Percentiles rank a stretch among this genome's conserved stretches.
These are phyloP conservation scores for Exobasidium rhododendri DNA, from an alignment of 1,284 basidiomycete genomes.

Conservation along the genomic window DNA sequence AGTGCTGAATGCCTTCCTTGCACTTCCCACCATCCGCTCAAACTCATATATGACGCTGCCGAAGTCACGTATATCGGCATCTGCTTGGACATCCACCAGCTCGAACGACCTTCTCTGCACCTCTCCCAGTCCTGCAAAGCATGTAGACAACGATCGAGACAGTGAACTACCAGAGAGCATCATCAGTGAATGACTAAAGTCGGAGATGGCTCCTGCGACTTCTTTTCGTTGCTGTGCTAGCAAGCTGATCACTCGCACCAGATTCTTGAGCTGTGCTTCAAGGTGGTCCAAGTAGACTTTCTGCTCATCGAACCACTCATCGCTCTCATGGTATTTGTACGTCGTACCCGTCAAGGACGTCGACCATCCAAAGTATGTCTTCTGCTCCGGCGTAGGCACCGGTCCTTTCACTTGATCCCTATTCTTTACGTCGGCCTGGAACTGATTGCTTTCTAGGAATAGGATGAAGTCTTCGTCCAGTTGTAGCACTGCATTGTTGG, in stretches of 20 bases:
- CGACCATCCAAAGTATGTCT: constrained; percentile 44
- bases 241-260: constrained; percentile 78
- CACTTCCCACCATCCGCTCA: constrained; percentile 80
- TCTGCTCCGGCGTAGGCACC: constrained; percentile 51
- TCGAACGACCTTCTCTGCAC: constrained; percentile 44
- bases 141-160: constrained; percentile 52
- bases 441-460: constrained; percentile 57
- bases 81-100: constrained; percentile 41
- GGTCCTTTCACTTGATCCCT: constrained; percentile 57
- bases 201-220: constrained; percentile 43
- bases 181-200: constrained; percentile 48
- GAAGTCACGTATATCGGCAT: constrained; percentile 45
- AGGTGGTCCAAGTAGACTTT: constrained; percentile 80
- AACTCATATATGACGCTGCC: constrained; percentile 85
- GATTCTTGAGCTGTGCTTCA: constrained; percentile 78
- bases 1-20: constrained; percentile 79
- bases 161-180: constrained; percentile 53
- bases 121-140: constrained; percentile 53
- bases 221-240: constrained; percentile 65
- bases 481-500: constrained; percentile 56
- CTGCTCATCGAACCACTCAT: constrained; percentile 95
- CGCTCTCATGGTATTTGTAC: constrained; percentile 83
- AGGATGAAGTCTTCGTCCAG: constrained; percentile 57
- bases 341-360: constrained; percentile 57
- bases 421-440: constrained; percentile 63